Evolutionary conservation across 768 basidiomycete genomes (phyloP).

Genomic region (Pholiota conissans): DNA sequence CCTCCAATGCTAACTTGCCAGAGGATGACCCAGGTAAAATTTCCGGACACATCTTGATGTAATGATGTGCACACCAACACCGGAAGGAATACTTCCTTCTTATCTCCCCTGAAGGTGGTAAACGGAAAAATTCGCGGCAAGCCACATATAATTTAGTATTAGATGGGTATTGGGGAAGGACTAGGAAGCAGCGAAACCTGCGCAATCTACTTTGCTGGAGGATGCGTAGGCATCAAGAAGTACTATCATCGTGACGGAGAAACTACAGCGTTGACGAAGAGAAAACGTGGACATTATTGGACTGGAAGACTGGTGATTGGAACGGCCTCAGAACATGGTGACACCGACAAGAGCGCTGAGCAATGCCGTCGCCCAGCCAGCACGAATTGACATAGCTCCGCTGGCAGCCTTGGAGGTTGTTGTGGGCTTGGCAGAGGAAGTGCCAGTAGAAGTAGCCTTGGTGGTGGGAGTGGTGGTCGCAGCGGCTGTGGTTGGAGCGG

Average conservation of each 20-base stretch:
- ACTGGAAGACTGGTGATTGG: background rate
- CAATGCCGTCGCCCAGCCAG: slow-evolving; percentile 33
- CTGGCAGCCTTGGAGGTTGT: slow-evolving; percentile 16
- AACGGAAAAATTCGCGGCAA: background rate
- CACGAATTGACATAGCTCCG: slow-evolving; percentile 25
- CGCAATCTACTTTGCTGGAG: background rate
- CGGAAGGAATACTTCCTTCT: no score
- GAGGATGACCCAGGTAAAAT: background rate
- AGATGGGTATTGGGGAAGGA: background rate
- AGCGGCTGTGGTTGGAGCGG: slow-evolving; percentile 15
- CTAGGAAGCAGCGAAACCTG: background rate
- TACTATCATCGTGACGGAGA: background rate
- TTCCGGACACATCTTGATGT: no score
- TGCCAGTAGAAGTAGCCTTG: slow-evolving; percentile 15
- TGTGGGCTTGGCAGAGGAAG: slow-evolving; percentile 20
- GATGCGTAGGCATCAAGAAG: background rate
- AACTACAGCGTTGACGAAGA: background rate
- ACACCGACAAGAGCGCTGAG: slow-evolving; percentile 36
- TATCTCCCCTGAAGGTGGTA: background rate
- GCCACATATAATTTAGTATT: background rate
- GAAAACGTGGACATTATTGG: background rate
- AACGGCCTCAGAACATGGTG: slow-evolving; percentile 33
- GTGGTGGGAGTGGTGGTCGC: slow-evolving; percentile 16
- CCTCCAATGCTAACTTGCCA: background rate
- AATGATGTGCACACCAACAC: no score